A percentile compares a stretch with the other conserved stretches of the same genome.
Conservation (phyloP, 306 rosid species). For the Potentilla sterilis region DNA sequence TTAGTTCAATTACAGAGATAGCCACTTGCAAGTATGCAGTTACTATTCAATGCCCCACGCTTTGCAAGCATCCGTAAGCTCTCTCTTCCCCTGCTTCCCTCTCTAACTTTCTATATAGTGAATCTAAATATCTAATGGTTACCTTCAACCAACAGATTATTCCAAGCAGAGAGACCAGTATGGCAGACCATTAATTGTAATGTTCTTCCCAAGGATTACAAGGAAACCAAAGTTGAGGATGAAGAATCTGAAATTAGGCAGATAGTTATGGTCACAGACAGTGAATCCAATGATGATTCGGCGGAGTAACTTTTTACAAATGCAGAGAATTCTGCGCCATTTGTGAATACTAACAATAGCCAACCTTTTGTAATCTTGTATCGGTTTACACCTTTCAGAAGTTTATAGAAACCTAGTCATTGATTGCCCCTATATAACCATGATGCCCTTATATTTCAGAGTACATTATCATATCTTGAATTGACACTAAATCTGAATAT, state of each 20-base stretch:
- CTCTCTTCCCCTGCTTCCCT: constrained; percentile 17
- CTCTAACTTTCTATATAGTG: neutral
- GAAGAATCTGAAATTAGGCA: constrained; percentile 33
- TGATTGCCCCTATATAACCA: neutral
- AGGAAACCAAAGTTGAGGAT: constrained; percentile 41
- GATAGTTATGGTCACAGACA: constrained; percentile 56
- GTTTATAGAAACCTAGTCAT: neutral
- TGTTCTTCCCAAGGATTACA: constrained; percentile 58
- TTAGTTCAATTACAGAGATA: constrained; percentile 86
- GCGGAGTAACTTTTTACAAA: constrained; percentile 34
- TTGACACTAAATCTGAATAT: neutral
- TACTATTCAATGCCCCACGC: constrained; percentile 76
- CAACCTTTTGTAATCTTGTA: neutral
- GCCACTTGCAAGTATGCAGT: constrained; percentile 98
- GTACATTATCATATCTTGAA: neutral
- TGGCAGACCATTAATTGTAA: constrained; percentile 84
- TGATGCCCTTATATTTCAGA: neutral
- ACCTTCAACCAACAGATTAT: constrained; percentile 52
- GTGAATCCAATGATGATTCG: constrained; percentile 43
- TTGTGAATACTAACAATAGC: constrained; percentile 14
- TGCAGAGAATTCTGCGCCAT: neutral
- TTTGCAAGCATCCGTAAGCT: constrained; percentile 91
- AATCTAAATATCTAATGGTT: neutral
- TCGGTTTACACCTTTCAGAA: neutral
- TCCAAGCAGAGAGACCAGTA: constrained; percentile 88